A percentile compares a stretch with the other conserved stretches of the same genome.
Conservation (phyloP, 495 filamentous ascomycete genomes). For the Rhizodiscina lignyota region DNA sequence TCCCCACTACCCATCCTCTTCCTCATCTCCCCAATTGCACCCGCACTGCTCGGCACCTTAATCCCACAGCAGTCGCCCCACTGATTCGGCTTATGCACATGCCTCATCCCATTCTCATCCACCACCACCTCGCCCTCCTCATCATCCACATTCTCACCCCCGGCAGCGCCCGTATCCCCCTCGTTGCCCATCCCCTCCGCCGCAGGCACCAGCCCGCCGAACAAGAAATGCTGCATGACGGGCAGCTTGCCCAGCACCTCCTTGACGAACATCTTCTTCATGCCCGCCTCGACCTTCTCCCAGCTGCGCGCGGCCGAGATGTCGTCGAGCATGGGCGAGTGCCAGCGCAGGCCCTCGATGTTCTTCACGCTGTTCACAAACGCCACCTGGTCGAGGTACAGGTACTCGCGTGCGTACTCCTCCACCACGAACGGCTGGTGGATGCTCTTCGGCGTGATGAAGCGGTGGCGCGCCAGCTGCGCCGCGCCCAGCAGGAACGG, state of each 20-base stretch:
- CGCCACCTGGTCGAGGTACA: slow-evolving; percentile 82
- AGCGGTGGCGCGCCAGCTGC: slow-evolving; percentile 74
- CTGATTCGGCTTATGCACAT: no score
- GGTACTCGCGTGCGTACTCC: slow-evolving; percentile 61
- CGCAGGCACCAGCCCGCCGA: slow-evolving; percentile 72
- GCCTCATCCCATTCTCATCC: slow-evolving; percentile 43
- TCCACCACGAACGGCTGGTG: slow-evolving; percentile 77
- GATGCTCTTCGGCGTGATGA: slow-evolving; percentile 72
- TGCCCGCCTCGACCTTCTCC: slow-evolving; percentile 83
- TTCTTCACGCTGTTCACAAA: slow-evolving; percentile 96
- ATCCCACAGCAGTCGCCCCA: slow-evolving; percentile 99
- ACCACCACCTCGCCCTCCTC: slow-evolving; percentile 38
- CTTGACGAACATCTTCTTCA: slow-evolving; percentile 88
- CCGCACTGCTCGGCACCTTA: slow-evolving; percentile 86
- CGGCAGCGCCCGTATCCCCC: slow-evolving; percentile 23
- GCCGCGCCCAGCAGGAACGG: slow-evolving; percentile 89
- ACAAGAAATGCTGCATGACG: slow-evolving; percentile 96
- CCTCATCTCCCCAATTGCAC: slow-evolving; percentile 70
- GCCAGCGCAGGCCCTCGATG: slow-evolving; percentile 89
- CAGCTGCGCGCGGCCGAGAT: slow-evolving; percentile 85
- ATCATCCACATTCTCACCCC: slow-evolving; percentile 36
- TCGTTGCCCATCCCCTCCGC: slow-evolving; percentile 62
- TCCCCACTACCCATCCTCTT: slow-evolving; percentile 48
- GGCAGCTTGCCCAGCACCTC: slow-evolving; percentile 90
- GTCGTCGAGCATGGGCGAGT: slow-evolving; percentile 96